Evolutionary conservation across 768 basidiomycete genomes (phyloP).

Genomic region (Pleurotus tuoliensis): DNA sequence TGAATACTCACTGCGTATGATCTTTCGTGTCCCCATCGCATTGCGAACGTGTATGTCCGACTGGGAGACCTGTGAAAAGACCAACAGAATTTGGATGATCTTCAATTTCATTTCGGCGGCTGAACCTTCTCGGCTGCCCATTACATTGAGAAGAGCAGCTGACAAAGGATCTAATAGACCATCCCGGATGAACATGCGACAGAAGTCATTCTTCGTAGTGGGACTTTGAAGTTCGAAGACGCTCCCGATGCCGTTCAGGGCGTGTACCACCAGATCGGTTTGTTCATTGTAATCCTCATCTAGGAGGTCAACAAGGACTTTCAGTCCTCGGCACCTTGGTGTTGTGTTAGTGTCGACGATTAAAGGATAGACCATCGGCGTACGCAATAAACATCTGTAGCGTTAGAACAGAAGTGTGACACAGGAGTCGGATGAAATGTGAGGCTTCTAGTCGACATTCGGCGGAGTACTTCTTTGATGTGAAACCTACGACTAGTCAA

Average conservation of each 20-base stretch:
- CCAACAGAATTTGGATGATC: slow-evolving; percentile 82
- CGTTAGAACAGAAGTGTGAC: slow-evolving; percentile 89
- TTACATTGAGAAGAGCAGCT: slow-evolving; percentile 84
- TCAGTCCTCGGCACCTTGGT: slow-evolving; percentile 85
- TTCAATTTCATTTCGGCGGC: slow-evolving; percentile 79
- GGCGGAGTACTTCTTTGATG: slow-evolving; percentile 89
- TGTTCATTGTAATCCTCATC: slow-evolving; percentile 96
- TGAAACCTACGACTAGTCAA: slow-evolving; percentile 57
- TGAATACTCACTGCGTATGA: slow-evolving; percentile 72
- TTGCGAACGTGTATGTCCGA: slow-evolving; percentile 91
- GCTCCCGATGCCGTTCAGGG: slow-evolving; percentile 89
- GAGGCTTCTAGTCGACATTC: slow-evolving; percentile 96
- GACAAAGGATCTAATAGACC: slow-evolving; percentile 92
- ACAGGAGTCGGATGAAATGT: slow-evolving; percentile 87
- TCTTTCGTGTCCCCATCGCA: slow-evolving; percentile 86
- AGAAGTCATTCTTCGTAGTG: slow-evolving; percentile 97
- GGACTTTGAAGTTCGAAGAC: slow-evolving; percentile 97
- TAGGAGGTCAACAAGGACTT: slow-evolving; percentile 90
- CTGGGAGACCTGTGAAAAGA: slow-evolving; percentile 96
- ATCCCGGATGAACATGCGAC: slow-evolving; percentile 96
- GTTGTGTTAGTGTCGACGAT: background rate
- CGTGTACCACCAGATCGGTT: slow-evolving; percentile 86
- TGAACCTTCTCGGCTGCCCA: slow-evolving; percentile 63
- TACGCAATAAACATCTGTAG: slow-evolving; percentile 99
- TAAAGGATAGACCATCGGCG: slow-evolving; percentile 28